A percentile compares a stretch with the other conserved stretches of the same genome.
phyloP scores from a whole-genome alignment of 345 rosid genomes.

The Pistacia vera region DNA sequence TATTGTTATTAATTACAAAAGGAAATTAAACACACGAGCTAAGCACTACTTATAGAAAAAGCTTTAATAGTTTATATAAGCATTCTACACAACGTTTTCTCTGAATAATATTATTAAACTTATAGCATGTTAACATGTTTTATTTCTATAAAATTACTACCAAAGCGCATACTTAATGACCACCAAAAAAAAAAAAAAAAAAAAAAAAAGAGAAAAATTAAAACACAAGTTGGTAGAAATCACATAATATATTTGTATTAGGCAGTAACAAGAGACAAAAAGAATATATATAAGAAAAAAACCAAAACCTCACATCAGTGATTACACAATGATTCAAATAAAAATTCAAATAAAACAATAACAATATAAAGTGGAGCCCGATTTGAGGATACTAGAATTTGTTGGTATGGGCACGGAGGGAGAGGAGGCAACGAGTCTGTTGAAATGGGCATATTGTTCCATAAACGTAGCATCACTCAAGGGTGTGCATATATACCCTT shows the following conservation, averaged over 20 bases:
- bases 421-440: conserved; percentile 40
- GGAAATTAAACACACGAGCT: no score
- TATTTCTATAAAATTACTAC: no score
- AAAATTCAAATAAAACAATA: conserved; percentile 19
- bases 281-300: background rate
- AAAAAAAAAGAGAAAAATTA: no score
- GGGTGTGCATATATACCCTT: conserved; percentile 20
- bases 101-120: no score
- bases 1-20: no score
- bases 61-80: no score
- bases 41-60: no score
- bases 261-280: conserved; percentile 27
- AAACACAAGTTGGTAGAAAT: background rate
- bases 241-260: background rate
- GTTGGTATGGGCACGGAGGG: conserved; percentile 39
- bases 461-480: conserved; percentile 26
- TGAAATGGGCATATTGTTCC: conserved; percentile 41
- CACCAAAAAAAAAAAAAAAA: background rate
- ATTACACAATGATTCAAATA: conserved; percentile 30
- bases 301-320: background rate
- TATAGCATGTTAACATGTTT: no score
- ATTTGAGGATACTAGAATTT: conserved; percentile 22
- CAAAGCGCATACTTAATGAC: background rate
- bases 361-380: conserved; percentile 27
- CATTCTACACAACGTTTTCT: no score